Conservation (phyloP, 2,329 filamentous ascomycete genomes). For the Metarhizium rileyi region DNA sequence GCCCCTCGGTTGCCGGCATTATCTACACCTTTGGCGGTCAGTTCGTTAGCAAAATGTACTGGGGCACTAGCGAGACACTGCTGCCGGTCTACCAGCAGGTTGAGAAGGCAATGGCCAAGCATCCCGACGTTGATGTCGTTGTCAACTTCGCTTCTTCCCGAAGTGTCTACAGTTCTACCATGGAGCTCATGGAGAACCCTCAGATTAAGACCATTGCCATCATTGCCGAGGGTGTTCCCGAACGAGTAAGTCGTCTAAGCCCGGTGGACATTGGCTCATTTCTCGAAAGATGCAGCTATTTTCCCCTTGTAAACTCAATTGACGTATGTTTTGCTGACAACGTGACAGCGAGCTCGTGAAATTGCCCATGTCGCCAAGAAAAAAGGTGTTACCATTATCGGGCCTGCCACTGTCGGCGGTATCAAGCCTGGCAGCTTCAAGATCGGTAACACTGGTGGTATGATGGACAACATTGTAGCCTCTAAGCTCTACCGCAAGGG, state of each 20-base stretch:
- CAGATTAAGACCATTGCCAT: conserved; percentile 99
- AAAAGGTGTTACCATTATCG: conserved; percentile 99
- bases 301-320: background rate
- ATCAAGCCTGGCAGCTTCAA: conserved; percentile 99
- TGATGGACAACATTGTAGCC: conserved; percentile 99
- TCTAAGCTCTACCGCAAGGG: conserved; percentile 99
- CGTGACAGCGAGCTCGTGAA: conserved; percentile 76
- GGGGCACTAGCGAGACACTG: conserved; percentile 98
- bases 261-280: background rate
- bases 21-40: conserved; percentile 99
- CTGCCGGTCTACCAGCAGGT: conserved; percentile 96
- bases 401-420: conserved; percentile 94
- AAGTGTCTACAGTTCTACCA: conserved; percentile 95
- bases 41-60: conserved; percentile 99
- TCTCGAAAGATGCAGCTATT: background rate
- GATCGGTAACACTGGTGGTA: conserved; percentile 99
- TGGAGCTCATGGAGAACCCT: conserved; percentile 95
- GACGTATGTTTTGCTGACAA: conserved; percentile 11
- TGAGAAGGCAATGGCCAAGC: conserved; percentile 88
- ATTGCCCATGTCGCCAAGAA: conserved; percentile 93
- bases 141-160: conserved; percentile 99
- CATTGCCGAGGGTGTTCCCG: conserved; percentile 97
- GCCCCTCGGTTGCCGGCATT: conserved; percentile 94
- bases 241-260: conserved; percentile 64
- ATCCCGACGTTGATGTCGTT: conserved; percentile 91